Base-by-base conservation (phyloP, 1,284 basidiomycete genomes). In the Leccinum subrobustum region DNA sequence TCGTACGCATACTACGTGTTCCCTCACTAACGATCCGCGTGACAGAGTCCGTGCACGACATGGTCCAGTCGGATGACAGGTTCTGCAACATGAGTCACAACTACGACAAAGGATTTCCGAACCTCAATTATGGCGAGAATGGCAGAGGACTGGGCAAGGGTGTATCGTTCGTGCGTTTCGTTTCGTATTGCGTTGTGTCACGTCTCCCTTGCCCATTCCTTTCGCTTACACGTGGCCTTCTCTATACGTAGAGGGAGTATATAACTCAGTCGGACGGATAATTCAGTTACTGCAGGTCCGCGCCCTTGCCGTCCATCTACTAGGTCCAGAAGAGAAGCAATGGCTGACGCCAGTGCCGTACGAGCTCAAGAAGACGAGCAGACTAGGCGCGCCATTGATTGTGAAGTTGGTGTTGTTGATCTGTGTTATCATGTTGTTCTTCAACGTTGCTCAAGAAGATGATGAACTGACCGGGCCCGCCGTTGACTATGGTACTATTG, bases 351-450 rank as follows among this genome's bases (percentile, higher is more conserved):
- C 59, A 39, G 35, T 56, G 27, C 52, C 54, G 9, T 63, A 62
- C 33, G 59, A 63, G 18, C 56, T 57, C 20, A 57, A 52, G 44
- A 73, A 60, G 59, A 52, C 54, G 18, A 42, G 52, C 5, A 27
- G 54, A 9, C 51, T 29, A 1, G 54, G 59, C 1, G 31, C 33
- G 23, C 60, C 57, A 20, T 56, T 59, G 60, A 37, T 70, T 0
- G 54, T 47, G 54, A 70, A 27, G 37, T n/a, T 70, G 27, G 16
- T 69, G 83, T 80, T 37, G 79, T 81, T 33, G 83, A 81, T 67
- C 81, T 86, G 44, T 81, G 60, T 42, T 42, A 42, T 42, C 0
- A 18, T 42, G 39, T 42, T 16, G 39, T 42, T 18, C 9, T 42
- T 42, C 39, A 11, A 11, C n/a, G 8, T 42, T 18, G n/a, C 39